Evolutionary conservation across 495 filamentous ascomycete genomes (phyloP).

Genomic region (Neurospora sp.): DNA sequence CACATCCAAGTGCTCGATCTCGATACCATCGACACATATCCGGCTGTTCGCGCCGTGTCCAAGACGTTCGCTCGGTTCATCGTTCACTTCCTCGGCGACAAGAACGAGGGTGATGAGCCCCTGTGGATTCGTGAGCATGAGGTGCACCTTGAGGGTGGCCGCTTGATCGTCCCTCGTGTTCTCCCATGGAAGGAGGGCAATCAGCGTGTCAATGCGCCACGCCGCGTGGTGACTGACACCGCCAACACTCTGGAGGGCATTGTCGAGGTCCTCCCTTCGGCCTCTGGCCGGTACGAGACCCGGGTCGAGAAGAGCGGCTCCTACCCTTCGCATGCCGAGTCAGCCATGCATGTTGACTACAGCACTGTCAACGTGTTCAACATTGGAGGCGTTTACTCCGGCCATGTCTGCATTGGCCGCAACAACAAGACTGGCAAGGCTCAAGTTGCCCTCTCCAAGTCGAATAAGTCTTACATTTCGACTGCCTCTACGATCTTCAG

Average conservation of each 20-base stretch:
- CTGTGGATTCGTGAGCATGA: constrained; percentile 29
- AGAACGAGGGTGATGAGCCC: background rate
- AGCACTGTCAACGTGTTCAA: constrained; percentile 23
- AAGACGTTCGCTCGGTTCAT: constrained; percentile 22
- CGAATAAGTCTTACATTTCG: constrained; percentile 23
- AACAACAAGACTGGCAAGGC: constrained; percentile 10
- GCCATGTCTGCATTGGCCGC: constrained; percentile 25
- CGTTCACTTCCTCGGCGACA: background rate
- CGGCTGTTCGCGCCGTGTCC: constrained; percentile 10
- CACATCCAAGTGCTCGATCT: constrained; percentile 32
- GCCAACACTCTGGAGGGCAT: constrained; percentile 20
- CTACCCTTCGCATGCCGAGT: background rate
- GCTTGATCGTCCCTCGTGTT: constrained; percentile 27
- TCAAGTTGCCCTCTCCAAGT: constrained; percentile 20
- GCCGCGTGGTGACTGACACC: constrained; percentile 22
- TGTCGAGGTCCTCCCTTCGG: constrained; percentile 16
- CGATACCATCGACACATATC: constrained; percentile 11
- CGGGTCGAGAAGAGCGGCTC: background rate
- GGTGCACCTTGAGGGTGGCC: constrained; percentile 23
- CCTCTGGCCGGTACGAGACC: constrained; percentile 10
- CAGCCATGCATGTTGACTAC: constrained; percentile 26
- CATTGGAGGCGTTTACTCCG: background rate
- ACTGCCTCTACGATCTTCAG: background rate
- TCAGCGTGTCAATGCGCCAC: constrained; percentile 25
- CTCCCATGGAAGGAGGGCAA: constrained; percentile 29